phyloP scores from a whole-genome alignment of 1,284 basidiomycete species.

The Coniferiporia weirii region DNA sequence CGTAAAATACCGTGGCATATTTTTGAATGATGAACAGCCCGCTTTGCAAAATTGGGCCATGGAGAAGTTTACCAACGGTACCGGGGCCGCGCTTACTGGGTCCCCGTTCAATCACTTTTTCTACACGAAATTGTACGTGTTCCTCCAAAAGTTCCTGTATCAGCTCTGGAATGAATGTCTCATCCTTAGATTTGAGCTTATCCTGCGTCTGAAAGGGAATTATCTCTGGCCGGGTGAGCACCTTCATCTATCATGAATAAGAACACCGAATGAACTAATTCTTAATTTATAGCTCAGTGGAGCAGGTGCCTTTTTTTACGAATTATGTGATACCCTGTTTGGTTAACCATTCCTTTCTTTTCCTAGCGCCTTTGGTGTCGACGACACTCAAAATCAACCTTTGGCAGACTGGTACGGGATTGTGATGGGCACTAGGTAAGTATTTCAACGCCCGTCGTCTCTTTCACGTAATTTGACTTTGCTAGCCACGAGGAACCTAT shows the following conservation, averaged over 20 bases:
- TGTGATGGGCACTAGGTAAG: conserved; percentile 60
- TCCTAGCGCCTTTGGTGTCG: conserved; percentile 57
- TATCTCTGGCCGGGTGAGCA: conserved; percentile 60
- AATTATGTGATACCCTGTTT: neutral
- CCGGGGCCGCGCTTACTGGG: conserved; percentile 40
- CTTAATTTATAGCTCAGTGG: conserved; percentile 36
- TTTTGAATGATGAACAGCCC: conserved; percentile 63
- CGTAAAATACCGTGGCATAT: conserved; percentile 67
- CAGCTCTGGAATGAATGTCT: neutral
- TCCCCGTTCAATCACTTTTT: conserved; percentile 63
- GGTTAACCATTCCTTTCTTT: conserved; percentile 21
- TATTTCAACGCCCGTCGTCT: neutral
- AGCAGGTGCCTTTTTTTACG: conserved; percentile 28
- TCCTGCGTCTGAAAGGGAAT: conserved; percentile 66
- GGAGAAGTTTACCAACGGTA: conserved; percentile 64
- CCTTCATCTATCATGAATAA: neutral
- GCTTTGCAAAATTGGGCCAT: conserved; percentile 48
- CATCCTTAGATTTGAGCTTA: conserved; percentile 57
- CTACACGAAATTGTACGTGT: conserved; percentile 50
- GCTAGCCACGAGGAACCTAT: conserved; percentile 60
- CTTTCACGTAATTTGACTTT: neutral
- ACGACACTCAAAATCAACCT: conserved; percentile 59
- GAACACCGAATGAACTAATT: neutral
- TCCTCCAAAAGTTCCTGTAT: neutral
- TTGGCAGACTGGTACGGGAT: conserved; percentile 65